A percentile compares a stretch with the other conserved stretches of the same genome.
phyloP scores from a whole-genome alignment of 2,329 filamentous ascomycete genomes.

The Sarocladium strictum region DNA sequence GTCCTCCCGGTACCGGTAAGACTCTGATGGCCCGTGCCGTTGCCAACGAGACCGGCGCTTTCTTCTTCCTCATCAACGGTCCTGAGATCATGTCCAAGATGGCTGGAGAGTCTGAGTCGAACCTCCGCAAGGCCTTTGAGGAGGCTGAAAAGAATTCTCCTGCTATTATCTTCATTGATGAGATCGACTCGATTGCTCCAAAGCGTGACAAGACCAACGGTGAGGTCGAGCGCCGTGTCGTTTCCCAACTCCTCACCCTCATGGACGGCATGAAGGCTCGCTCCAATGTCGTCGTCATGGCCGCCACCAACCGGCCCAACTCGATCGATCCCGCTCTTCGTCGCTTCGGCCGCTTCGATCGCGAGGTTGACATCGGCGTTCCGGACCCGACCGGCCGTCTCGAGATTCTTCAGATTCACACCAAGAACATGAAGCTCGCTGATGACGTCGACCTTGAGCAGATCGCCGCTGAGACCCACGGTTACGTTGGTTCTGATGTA shows the following conservation, averaged over 20 bases:
- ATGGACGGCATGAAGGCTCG: slow-evolving; percentile 99
- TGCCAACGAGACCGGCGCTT: slow-evolving; percentile 96
- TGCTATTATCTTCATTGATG: slow-evolving; percentile 98
- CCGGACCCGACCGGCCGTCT: slow-evolving; percentile 97
- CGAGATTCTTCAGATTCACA: slow-evolving; percentile 98
- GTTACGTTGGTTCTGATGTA: slow-evolving; percentile 97
- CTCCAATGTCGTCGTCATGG: slow-evolving; percentile 98
- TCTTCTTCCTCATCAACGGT: slow-evolving; percentile 99
- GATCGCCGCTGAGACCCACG: slow-evolving; percentile 95
- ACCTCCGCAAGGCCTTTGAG: slow-evolving; percentile 97
- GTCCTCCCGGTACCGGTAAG: slow-evolving; percentile 98
- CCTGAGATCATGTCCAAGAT: slow-evolving; percentile 99
- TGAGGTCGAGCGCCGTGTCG: slow-evolving; percentile 96
- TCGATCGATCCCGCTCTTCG: slow-evolving; percentile 96
- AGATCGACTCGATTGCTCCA: slow-evolving; percentile 97
- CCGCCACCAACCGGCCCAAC: slow-evolving; percentile 96
- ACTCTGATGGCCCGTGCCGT: slow-evolving; percentile 98
- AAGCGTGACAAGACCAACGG: slow-evolving; percentile 99
- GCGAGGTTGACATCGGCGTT: slow-evolving; percentile 97
- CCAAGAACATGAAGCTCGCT: slow-evolving; percentile 99
- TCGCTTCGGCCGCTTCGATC: slow-evolving; percentile 97
- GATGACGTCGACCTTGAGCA: slow-evolving; percentile 96
- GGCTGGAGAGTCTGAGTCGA: slow-evolving; percentile 98
- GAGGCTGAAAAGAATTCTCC: slow-evolving; percentile 99
- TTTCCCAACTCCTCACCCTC: slow-evolving; percentile 91